phyloP scores from a whole-genome alignment of 1,284 basidiomycete genomes.

The Cryptococcus neoformans region DNA sequence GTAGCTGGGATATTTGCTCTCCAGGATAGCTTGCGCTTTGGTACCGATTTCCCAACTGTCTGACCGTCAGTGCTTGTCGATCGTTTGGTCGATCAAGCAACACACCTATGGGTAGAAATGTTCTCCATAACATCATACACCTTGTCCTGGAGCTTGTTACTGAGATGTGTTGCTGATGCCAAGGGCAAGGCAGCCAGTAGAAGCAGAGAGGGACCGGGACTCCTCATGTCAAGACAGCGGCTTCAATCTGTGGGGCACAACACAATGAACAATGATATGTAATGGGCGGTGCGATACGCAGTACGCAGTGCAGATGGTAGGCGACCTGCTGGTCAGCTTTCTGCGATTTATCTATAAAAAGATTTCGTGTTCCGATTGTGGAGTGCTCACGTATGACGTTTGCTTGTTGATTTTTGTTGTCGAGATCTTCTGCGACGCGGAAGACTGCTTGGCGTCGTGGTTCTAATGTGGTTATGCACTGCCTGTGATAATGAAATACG shows the following conservation, averaged over 20 bases:
- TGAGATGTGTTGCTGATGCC: slow-evolving; percentile 18
- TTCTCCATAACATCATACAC: slow-evolving; percentile 33
- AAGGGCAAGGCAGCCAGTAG: background rate
- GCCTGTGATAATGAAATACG: too few relatives aligned
- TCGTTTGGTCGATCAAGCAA: background rate
- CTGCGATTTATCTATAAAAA: too few relatives aligned
- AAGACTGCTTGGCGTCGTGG: too few relatives aligned
- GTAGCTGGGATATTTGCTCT: slow-evolving; percentile 61
- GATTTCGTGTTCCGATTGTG: too few relatives aligned
- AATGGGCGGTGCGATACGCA: background rate
- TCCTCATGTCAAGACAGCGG: background rate
- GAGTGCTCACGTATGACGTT: too few relatives aligned
- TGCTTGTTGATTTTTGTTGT: too few relatives aligned
- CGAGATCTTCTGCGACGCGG: too few relatives aligned
- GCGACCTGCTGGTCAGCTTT: background rate
- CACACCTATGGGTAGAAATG: slow-evolving; percentile 24
- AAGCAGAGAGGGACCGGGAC: background rate
- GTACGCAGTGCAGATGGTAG: background rate
- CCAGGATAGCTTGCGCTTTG: slow-evolving; percentile 65
- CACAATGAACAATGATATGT: background rate
- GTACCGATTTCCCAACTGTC: slow-evolving; percentile 81
- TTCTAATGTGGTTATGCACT: too few relatives aligned
- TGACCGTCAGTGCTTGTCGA: background rate
- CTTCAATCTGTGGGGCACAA: background rate
- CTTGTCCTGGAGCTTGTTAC: slow-evolving; percentile 12